Evolutionary conservation across 2,329 filamentous ascomycete genomes (phyloP).

Genomic region (Lecanicillium sp.): DNA sequence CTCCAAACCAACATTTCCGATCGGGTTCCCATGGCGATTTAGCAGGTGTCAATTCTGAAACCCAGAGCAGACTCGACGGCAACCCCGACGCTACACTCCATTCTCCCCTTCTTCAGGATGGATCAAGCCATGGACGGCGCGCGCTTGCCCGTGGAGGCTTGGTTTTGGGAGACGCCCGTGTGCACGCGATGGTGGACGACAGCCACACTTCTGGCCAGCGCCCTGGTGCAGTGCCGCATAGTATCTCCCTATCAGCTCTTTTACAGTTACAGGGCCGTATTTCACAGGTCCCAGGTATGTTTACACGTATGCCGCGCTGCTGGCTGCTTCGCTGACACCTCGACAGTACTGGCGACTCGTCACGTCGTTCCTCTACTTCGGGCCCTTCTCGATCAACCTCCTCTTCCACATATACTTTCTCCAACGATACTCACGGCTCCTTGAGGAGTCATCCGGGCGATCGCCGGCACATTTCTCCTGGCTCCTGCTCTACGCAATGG

Average conservation of each 20-base stretch:
- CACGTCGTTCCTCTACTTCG: slow-evolving; percentile 96
- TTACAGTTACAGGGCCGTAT: slow-evolving; percentile 91
- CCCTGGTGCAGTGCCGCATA: slow-evolving; percentile 88
- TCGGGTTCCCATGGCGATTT: background rate
- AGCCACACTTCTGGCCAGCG: slow-evolving; percentile 79
- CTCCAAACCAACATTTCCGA: slow-evolving; percentile 1
- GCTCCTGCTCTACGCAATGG: slow-evolving; percentile 81
- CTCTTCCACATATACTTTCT: slow-evolving; percentile 98
- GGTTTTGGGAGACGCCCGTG: slow-evolving; percentile 98
- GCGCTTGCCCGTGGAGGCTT: slow-evolving; percentile 80
- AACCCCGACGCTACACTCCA: too few relatives aligned
- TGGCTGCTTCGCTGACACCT: slow-evolving; percentile 14
- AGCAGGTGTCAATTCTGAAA: background rate
- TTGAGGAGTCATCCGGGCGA: slow-evolving; percentile 89
- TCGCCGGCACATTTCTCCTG: slow-evolving; percentile 93
- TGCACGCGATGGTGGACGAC: slow-evolving; percentile 97
- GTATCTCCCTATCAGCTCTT: slow-evolving; percentile 93
- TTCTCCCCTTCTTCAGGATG: slow-evolving; percentile 32
- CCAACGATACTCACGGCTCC: slow-evolving; percentile 87
- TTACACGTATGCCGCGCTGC: slow-evolving; percentile 1
- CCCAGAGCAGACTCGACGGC: background rate
- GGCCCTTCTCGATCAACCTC: slow-evolving; percentile 86
- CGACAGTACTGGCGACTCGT: slow-evolving; percentile 89
- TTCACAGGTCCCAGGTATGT: slow-evolving; percentile 78
- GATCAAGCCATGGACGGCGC: slow-evolving; percentile 56